Percentiles rank a stretch among this genome's conserved stretches.
Evolutionary conservation across 192 early-diverging fungal genomes (phyloP).

Genomic region (Chytriomyces sp.): DNA sequence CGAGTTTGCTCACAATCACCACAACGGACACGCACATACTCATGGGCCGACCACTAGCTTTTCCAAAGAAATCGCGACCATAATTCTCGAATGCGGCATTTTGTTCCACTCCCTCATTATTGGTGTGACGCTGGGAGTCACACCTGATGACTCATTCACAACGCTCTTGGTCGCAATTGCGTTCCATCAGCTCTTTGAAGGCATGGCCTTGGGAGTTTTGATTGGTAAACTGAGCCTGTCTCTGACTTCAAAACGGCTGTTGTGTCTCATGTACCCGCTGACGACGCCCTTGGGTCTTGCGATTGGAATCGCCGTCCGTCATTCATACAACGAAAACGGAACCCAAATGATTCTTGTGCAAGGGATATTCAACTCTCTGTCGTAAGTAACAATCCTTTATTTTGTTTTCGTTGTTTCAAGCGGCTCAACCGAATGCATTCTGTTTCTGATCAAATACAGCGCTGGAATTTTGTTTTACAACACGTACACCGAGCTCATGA

Average conservation of each 20-base stretch:
- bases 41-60: background rate
- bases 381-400: no score
- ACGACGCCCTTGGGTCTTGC: constrained; percentile 84
- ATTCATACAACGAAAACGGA: constrained; percentile 63
- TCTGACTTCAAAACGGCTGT: background rate
- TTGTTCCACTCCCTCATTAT: constrained; percentile 52
- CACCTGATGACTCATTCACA: constrained; percentile 35
- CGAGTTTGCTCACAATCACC: background rate
- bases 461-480: constrained; percentile 83
- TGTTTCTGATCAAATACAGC: background rate
- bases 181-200: constrained; percentile 57
- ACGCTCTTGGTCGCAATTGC: constrained; percentile 51
- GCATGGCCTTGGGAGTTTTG: constrained; percentile 42
- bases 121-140: constrained; percentile 42
- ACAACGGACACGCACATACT: background rate
- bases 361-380: constrained; percentile 74
- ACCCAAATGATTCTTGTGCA: constrained; percentile 63
- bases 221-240: constrained; percentile 20
- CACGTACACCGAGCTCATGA: constrained; percentile 75
- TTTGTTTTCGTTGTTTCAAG: no score
- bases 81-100: constrained; percentile 55
- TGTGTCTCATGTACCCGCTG: constrained; percentile 59
- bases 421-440: no score
- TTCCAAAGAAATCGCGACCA: constrained; percentile 20
- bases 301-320: constrained; percentile 74